phyloP scores from a whole-genome alignment of 2,329 filamentous ascomycete genomes.

The Pseudonectria foliicola region DNA sequence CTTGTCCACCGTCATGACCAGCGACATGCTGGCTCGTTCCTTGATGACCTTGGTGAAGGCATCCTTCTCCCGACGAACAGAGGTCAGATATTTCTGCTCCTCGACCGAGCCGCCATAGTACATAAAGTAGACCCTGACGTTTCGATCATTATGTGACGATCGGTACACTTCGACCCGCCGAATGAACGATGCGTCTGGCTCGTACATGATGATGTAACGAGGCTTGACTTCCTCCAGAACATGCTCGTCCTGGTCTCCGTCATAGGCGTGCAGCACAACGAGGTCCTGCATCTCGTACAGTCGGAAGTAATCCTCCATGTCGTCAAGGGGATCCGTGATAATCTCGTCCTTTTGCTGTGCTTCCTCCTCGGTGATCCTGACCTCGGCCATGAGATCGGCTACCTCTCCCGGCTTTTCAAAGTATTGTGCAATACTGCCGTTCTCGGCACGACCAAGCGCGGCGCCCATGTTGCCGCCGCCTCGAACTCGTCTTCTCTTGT shows the following conservation, averaged over 20 bases:
- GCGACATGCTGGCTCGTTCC: constrained; percentile 86
- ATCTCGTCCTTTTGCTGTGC: constrained; percentile 69
- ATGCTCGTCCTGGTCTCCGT: constrained; percentile 92
- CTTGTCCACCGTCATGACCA: constrained; percentile 71
- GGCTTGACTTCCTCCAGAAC: constrained; percentile 92
- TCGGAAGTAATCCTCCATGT: constrained; percentile 89
- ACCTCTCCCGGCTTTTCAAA: constrained; percentile 82
- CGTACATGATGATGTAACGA: constrained; percentile 97
- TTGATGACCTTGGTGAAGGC: constrained; percentile 92
- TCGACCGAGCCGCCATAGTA: constrained; percentile 94
- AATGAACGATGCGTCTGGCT: constrained; percentile 91
- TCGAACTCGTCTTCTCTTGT: constrained; percentile 78
- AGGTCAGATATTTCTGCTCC: constrained; percentile 85
- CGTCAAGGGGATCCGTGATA: constrained; percentile 67
- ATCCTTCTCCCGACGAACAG: constrained; percentile 91
- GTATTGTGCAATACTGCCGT: constrained; percentile 66
- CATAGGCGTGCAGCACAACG: constrained; percentile 85
- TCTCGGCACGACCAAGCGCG: constrained; percentile 57
- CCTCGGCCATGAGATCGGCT: constrained; percentile 71
- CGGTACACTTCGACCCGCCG: constrained; percentile 91
- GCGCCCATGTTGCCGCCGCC: constrained; percentile 62
- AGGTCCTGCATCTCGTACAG: constrained; percentile 88
- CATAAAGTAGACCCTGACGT: constrained; percentile 91
- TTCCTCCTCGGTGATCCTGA: constrained; percentile 74
- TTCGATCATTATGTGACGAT: constrained; percentile 83